A percentile compares a stretch with the other conserved stretches of the same genome.
These are phyloP conservation scores for Effrenium voratum DNA, from an alignment of 73 alveolate species.

Conservation along the genomic window DNA sequence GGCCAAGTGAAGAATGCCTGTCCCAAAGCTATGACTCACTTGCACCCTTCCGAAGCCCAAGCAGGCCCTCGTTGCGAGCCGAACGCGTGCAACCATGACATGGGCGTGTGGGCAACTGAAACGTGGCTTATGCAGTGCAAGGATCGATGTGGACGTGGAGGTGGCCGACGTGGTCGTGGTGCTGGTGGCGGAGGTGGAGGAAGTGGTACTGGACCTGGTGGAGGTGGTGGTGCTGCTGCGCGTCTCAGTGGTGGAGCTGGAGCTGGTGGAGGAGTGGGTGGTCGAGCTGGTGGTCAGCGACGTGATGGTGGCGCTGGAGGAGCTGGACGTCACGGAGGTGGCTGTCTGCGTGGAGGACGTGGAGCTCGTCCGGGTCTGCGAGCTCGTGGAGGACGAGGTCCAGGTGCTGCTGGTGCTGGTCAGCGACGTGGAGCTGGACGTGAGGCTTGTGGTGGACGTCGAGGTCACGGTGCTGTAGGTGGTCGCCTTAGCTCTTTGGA, in stretches of 20 bases:
- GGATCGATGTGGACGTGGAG: not conserved
- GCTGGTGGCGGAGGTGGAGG: conserved; percentile 21
- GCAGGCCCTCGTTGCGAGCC: too few relatives aligned
- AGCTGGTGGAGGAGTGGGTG: not conserved
- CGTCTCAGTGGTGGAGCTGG: conserved; percentile 11
- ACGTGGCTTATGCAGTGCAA: too few relatives aligned
- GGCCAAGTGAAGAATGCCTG: too few relatives aligned
- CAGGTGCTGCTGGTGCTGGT: not conserved
- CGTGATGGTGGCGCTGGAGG: conserved; percentile 40
- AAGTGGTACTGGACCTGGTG: not conserved
- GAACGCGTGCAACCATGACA: too few relatives aligned
- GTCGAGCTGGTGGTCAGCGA: conserved; percentile 1
- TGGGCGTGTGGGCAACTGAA: too few relatives aligned
- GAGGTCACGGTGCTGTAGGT: conserved; percentile 54
- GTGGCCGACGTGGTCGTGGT: conserved; percentile 3
- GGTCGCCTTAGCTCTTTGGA: too few relatives aligned
- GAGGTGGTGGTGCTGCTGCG: conserved; percentile 11
- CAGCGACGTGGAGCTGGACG: not conserved
- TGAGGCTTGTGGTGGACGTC: conserved; percentile 14
- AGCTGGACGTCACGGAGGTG: conserved; percentile 39
- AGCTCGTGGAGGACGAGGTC: not conserved
- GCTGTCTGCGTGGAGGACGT: too few relatives aligned
- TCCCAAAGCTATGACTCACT: too few relatives aligned
- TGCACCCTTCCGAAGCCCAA: too few relatives aligned
- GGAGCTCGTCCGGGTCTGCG: not conserved